Evolutionary conservation across 495 filamentous ascomycete genomes (phyloP).

Genomic region (Penicillium cinerascens): DNA sequence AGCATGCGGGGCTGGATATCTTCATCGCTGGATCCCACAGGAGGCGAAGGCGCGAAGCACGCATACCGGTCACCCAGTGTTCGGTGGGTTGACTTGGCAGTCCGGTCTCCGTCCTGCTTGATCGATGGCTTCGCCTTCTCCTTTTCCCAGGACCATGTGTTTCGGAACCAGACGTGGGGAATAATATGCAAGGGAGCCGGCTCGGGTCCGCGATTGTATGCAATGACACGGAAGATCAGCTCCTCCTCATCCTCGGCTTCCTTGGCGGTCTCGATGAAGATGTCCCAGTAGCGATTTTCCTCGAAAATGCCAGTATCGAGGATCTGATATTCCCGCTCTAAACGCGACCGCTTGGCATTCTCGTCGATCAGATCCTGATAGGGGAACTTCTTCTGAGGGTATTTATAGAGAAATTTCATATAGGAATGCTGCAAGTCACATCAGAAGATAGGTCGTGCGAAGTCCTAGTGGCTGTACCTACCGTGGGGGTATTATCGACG

Average conservation of each 20-base stretch:
- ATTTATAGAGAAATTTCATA: slow-evolving; percentile 99
- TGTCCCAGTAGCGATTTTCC: slow-evolving; percentile 95
- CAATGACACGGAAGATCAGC: slow-evolving; percentile 89
- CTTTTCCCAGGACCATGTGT: slow-evolving; percentile 91
- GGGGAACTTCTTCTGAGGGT: slow-evolving; percentile 86
- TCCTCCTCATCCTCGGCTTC: slow-evolving; percentile 86
- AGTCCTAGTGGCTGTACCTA: slow-evolving; percentile 11
- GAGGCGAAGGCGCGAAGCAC: slow-evolving; percentile 84
- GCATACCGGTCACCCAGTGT: slow-evolving; percentile 79
- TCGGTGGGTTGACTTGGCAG: slow-evolving; percentile 69
- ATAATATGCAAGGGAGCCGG: slow-evolving; percentile 88
- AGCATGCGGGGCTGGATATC: slow-evolving; percentile 80
- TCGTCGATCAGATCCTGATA: slow-evolving; percentile 83
- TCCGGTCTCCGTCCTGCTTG: slow-evolving; percentile 56
- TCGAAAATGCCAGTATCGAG: slow-evolving; percentile 88
- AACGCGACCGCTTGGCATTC: slow-evolving; percentile 69
- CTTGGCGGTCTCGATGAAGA: slow-evolving; percentile 94
- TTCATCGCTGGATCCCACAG: slow-evolving; percentile 67
- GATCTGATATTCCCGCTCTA: slow-evolving; percentile 85
- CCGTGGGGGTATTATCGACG: slow-evolving; percentile 81
- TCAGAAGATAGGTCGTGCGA: not conserved
- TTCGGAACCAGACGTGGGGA: slow-evolving; percentile 94
- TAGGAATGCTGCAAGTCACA: slow-evolving; percentile 71
- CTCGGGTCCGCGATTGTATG: slow-evolving; percentile 91
- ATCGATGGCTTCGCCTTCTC: slow-evolving; percentile 73